Evolutionary conservation across 352 stramenopile genomes (phyloP).

Genomic region (Globisporangium viniferum): DNA sequence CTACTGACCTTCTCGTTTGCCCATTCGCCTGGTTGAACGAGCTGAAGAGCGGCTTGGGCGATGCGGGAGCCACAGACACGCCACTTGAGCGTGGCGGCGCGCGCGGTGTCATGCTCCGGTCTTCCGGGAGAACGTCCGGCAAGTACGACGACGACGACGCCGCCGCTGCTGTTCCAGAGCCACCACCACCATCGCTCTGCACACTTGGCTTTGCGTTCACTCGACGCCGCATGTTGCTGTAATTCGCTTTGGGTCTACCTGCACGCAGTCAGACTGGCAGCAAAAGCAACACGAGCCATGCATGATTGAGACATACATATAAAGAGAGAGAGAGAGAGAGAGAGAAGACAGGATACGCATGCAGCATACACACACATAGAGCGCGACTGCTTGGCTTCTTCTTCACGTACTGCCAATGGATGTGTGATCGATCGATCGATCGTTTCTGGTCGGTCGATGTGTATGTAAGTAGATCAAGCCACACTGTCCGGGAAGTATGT

Average conservation of each 20-base stretch:
- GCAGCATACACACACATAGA: too few species aligned
- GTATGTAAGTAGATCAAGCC: too few species aligned
- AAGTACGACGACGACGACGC: neutral
- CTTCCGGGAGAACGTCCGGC: slow-evolving; percentile 6
- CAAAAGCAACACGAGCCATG: neutral
- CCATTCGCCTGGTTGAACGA: slow-evolving; percentile 5
- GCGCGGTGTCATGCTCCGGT: slow-evolving; percentile 5
- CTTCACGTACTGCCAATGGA: too few species aligned
- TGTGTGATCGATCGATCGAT: too few species aligned
- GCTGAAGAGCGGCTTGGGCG: slow-evolving; percentile 12
- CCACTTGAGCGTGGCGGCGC: neutral
- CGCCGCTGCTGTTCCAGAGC: neutral
- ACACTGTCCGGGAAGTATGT: too few species aligned
- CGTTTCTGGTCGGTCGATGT: too few species aligned
- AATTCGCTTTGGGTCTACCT: neutral
- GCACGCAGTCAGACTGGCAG: neutral
- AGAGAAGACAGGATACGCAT: too few species aligned
- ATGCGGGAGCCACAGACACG: neutral
- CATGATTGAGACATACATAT: too few species aligned
- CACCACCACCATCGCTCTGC: neutral
- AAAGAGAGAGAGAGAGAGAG: too few species aligned
- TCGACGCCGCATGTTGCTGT: slow-evolving; percentile 3
- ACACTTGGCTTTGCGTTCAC: slow-evolving; percentile 1
- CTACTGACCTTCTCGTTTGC: slow-evolving; percentile 4
- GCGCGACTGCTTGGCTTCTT: too few species aligned